phyloP scores from a whole-genome alignment of 371 early-diverging fungal genomes.

The Rhizopus sp. region DNA sequence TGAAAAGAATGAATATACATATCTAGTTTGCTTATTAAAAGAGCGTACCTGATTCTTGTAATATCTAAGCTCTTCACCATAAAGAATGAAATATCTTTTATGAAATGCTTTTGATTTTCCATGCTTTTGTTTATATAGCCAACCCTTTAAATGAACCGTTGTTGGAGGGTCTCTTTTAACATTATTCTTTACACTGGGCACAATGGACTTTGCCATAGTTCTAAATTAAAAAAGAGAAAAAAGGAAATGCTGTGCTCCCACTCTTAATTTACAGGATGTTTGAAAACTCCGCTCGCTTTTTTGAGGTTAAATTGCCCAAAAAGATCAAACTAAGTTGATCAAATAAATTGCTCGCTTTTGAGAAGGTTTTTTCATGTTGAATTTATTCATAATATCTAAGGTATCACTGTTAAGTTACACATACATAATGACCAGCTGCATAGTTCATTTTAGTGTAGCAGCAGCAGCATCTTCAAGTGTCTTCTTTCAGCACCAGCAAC shows the following conservation, averaged over 20 bases:
- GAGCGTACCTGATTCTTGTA: constrained; percentile 18
- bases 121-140: constrained; percentile 45
- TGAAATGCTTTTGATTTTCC: constrained; percentile 33
- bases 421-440: no score
- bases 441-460: no score
- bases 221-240: constrained; percentile 1
- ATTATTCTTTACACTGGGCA: constrained; percentile 19
- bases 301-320: constrained; percentile 5
- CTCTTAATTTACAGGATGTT: background rate
- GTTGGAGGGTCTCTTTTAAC: constrained; percentile 12
- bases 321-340: background rate
- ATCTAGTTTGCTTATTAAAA: background rate
- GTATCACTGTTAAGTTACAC: no score
- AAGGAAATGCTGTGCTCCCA: background rate
- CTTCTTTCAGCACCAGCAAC: no score
- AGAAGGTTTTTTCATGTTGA: background rate
- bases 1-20: background rate
- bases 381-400: no score
- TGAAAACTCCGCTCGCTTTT: constrained; percentile 2
- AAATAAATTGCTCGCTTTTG: background rate
- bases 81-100: constrained; percentile 24
- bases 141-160: constrained; percentile 27
- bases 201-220: constrained; percentile 1
- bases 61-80: constrained; percentile 18
- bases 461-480: no score